These are phyloP conservation scores for Penicillium cinerascens DNA, from an alignment of 495 filamentous ascomycete species.

Conservation along the genomic window DNA sequence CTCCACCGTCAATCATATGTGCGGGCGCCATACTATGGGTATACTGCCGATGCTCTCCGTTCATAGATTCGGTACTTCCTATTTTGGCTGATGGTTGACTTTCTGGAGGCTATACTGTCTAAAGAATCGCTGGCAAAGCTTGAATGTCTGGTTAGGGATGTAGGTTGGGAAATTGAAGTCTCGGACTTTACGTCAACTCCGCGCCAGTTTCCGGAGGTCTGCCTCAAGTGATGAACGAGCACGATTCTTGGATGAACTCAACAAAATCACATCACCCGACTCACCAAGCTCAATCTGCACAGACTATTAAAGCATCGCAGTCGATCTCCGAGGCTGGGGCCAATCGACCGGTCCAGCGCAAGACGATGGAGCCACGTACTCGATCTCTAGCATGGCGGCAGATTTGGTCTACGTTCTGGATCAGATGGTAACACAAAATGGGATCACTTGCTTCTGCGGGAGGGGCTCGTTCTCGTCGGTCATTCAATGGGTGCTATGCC, in stretches of 20 bases:
- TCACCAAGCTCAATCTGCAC: slow-evolving; percentile 14
- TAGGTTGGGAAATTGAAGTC: no score
- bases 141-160: no score
- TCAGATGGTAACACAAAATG: slow-evolving; percentile 8
- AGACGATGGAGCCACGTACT: slow-evolving; percentile 17
- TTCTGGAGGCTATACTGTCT: no score
- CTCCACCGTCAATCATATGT: neutral
- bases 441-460: slow-evolving; percentile 13
- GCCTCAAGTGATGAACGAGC: no score
- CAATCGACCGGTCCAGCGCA: slow-evolving; percentile 27
- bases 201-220: neutral
- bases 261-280: slow-evolving; percentile 23
- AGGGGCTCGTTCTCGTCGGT: slow-evolving; percentile 35
- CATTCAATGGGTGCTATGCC: slow-evolving; percentile 46
- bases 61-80: no score
- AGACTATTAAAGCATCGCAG: slow-evolving; percentile 23
- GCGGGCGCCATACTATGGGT: neutral
- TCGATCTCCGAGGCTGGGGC: slow-evolving; percentile 42
- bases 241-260: no score
- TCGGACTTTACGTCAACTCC: slow-evolving; percentile 6
- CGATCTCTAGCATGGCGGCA: slow-evolving; percentile 23
- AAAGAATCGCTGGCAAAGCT: no score
- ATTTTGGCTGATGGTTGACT: no score
- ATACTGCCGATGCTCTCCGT: neutral
- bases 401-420: slow-evolving; percentile 29